Percentiles rank a stretch among this genome's conserved stretches.
phyloP scores from a whole-genome alignment of 2,329 filamentous ascomycete species.

The Hypoxylon sp. region DNA sequence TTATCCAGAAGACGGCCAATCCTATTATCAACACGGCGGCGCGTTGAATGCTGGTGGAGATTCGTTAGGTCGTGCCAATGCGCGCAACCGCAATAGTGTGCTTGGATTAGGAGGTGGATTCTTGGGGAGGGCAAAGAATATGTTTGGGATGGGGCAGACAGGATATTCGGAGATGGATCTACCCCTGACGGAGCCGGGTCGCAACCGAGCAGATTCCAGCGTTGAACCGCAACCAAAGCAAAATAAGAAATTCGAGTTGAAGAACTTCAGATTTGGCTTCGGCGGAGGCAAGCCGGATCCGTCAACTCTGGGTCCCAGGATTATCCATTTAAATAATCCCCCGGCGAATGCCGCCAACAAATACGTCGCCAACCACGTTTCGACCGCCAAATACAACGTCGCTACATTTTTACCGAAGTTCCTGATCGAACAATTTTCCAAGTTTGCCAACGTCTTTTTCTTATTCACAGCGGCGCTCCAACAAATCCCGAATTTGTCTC shows the following conservation, averaged over 20 bases:
- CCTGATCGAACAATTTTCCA: conserved; percentile 97
- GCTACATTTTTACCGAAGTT: conserved; percentile 96
- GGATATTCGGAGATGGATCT: conserved; percentile 98
- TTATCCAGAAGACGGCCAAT: conserved; percentile 79
- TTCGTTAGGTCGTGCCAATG: conserved; percentile 62
- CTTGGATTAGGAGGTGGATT: conserved; percentile 87
- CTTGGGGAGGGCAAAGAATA: conserved; percentile 87
- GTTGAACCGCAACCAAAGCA: conserved; percentile 56
- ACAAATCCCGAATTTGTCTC: conserved; percentile 94
- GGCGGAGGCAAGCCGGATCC: conserved; percentile 87
- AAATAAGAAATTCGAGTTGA: conserved; percentile 72
- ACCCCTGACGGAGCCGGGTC: conserved; percentile 83
- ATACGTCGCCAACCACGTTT: conserved; percentile 96
- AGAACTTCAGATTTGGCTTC: conserved; percentile 93
- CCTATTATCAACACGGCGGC: conserved; percentile 83
- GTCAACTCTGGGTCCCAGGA: conserved; percentile 87
- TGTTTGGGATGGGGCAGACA: conserved; percentile 82
- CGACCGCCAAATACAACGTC: conserved; percentile 96
- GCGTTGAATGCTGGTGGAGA: conserved; percentile 58
- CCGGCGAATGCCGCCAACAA: conserved; percentile 90
- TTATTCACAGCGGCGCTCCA: conserved; percentile 94
- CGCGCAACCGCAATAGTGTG: conserved; percentile 88
- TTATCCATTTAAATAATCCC: conserved; percentile 96
- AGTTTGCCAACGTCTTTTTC: conserved; percentile 99
- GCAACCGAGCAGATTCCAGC: conserved; percentile 53